A percentile compares a stretch with the other conserved stretches of the same genome.
Conservation (phyloP, 2,329 filamentous ascomycete genomes). For the Tolypocladium ophioglossoides region DNA sequence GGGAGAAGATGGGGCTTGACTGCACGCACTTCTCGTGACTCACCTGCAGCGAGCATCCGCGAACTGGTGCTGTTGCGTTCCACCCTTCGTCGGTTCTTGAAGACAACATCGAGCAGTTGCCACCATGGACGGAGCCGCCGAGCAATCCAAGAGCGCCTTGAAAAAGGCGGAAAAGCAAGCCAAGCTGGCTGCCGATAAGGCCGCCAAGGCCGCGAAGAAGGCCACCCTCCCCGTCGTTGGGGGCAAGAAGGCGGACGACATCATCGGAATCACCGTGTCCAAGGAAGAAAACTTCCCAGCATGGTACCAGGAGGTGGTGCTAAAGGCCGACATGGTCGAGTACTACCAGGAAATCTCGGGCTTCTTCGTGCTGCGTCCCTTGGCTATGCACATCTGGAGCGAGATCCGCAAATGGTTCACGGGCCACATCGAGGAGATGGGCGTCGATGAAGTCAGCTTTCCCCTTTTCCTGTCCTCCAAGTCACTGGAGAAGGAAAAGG, state of each 20-base stretch:
- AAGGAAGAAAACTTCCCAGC: constrained; percentile 82
- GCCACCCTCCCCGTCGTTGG: constrained; percentile 38
- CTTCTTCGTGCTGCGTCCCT: constrained; percentile 82
- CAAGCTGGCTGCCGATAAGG: constrained; percentile 50
- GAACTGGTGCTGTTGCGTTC: not conserved
- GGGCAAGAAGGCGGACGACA: constrained; percentile 51
- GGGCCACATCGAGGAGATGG: constrained; percentile 74
- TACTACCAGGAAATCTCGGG: constrained; percentile 94
- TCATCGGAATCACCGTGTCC: constrained; percentile 79
- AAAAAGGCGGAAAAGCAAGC: constrained; percentile 58
- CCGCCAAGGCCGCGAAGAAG: constrained; percentile 51
- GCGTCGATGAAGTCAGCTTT: constrained; percentile 93
- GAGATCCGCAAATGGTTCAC: constrained; percentile 58
- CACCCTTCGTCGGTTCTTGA: not conserved
- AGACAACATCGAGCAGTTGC: not conserved
- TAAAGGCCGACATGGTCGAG: constrained; percentile 95
- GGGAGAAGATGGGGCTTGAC: not conserved
- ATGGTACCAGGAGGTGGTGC: constrained; percentile 97
- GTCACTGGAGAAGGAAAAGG: constrained; percentile 80
- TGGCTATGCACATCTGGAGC: constrained; percentile 58
- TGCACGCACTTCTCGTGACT: not conserved
- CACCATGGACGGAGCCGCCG: constrained; percentile 20
- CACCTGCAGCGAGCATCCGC: not conserved
- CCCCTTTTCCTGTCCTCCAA: constrained; percentile 91
- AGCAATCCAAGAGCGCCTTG: constrained; percentile 48